Percentiles rank a stretch among this genome's conserved stretches.
phyloP scores from a whole-genome alignment of 2,329 filamentous ascomycete genomes.

The Pseudogymnoascus verrucosus region DNA sequence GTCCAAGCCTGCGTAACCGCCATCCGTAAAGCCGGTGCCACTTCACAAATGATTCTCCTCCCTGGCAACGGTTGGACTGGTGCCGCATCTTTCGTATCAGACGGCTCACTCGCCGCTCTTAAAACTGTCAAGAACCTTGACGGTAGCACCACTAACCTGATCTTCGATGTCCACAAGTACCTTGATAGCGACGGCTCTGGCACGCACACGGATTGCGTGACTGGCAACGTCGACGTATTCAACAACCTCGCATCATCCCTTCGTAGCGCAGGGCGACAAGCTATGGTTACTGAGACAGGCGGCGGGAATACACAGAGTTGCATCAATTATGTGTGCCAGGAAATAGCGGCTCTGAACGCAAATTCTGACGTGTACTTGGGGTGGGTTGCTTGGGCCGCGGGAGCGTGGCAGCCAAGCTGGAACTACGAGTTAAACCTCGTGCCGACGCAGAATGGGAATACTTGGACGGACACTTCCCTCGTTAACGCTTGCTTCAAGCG shows the following conservation, averaged over 20 bases:
- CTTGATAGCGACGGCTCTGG: constrained; percentile 51
- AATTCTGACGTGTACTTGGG: background rate
- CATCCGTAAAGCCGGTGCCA: constrained; percentile 58
- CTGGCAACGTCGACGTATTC: constrained; percentile 43
- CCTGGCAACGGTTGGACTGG: constrained; percentile 53
- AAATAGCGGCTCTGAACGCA: constrained; percentile 26
- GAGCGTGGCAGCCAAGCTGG: too few species aligned
- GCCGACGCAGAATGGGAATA: too few species aligned
- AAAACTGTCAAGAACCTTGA: constrained; percentile 50
- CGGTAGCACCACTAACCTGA: constrained; percentile 45
- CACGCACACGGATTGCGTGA: constrained; percentile 42
- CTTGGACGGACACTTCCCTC: too few species aligned
- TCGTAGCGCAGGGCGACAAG: constrained; percentile 32
- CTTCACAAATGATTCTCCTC: constrained; percentile 53
- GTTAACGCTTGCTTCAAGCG: too few species aligned
- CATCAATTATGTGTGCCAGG: constrained; percentile 27
- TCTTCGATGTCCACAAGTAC: constrained; percentile 55
- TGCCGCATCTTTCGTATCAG: constrained; percentile 40
- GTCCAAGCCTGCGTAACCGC: constrained; percentile 57
- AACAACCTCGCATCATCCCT: too few species aligned
- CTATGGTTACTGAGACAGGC: constrained; percentile 46
- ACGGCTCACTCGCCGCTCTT: constrained; percentile 44
- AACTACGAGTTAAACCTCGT: too few species aligned
- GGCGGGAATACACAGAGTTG: constrained; percentile 29
- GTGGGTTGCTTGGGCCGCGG: background rate